Conservation (phyloP, 495 filamentous ascomycete genomes). For the Staphylotrichum longicolle region DNA sequence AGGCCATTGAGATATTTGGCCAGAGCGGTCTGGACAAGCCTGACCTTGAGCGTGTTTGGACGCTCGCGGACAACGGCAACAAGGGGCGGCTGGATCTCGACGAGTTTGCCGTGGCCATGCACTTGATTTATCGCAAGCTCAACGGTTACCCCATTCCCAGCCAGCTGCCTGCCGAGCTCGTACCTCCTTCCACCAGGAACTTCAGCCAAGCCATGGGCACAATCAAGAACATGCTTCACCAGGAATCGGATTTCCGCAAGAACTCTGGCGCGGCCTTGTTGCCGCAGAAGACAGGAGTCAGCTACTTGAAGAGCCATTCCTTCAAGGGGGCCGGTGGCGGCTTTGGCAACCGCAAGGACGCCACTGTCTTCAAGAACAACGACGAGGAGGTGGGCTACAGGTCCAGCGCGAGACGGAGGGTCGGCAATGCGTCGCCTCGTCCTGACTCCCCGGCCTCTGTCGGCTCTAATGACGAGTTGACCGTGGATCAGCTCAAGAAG, state of each 20-base stretch:
- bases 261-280: conserved; percentile 79
- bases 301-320: conserved; percentile 93
- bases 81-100: conserved; percentile 93
- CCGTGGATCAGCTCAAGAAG: conserved; percentile 84
- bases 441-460: conserved; percentile 71
- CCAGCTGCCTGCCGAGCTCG: conserved; percentile 85
- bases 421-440: conserved; percentile 72
- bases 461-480: conserved; percentile 71
- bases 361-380: conserved; percentile 94
- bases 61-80: conserved; percentile 87
- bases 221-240: conserved; percentile 85
- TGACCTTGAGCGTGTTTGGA: conserved; percentile 93
- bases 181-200: conserved; percentile 94
- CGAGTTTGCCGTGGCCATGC: conserved; percentile 98
- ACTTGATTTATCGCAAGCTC: conserved; percentile 94
- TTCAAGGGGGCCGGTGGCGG: conserved; percentile 60
- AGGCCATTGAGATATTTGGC: conserved; percentile 94
- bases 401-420: conserved; percentile 87
- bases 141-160: conserved; percentile 95
- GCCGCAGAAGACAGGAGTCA: conserved; percentile 95
- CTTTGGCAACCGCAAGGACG: conserved; percentile 72
- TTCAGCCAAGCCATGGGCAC: conserved; percentile 88
- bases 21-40: conserved; percentile 90
- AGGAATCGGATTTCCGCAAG: conserved; percentile 85
- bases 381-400: conserved; percentile 86